Base-by-base conservation (phyloP, 805 yeast genomes). In the Debaryomyces prosopidis region DNA sequence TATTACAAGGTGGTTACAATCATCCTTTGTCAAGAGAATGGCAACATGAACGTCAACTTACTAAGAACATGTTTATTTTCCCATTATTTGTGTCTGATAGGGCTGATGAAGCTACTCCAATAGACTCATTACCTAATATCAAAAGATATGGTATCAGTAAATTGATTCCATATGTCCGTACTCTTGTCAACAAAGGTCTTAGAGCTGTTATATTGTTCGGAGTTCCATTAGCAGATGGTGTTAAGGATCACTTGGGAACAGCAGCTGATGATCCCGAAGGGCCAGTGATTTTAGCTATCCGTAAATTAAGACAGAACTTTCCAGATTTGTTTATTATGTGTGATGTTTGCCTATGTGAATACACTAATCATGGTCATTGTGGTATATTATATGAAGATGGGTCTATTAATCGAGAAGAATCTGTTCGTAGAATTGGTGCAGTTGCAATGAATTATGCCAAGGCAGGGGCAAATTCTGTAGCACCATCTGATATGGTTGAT, bases 401-500 rank as follows among this genome's bases (percentile, higher is more conserved):
- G 6, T 61, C 87, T 8, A 80, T 94, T 57, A 85, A 87, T 62
- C 78, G 96, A 44, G 87, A 82, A 44, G 63, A 68, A 43, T 81
- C 92, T 11, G 96, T 87, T 9, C 76, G 82, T 53, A 79, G 99
- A 63, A 77, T 94, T 39, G 97, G 96, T 2, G 91, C 92, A 3
- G 97, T 94, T 17, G 96, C 98, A 1, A 95, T 87, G 7, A 90
- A 89, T 64, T 94, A 94, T 62, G 98, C 97, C 27, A 80, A 77
- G 56, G 98, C 98, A 1, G 99, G 99, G 44, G 97, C 97, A 2
- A 79, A 94, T 62, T 86, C 89, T 46, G 96, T 94, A 27, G 97
- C 98, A 2, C 99, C 99, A 10, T 85, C 95, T 12, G 99, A 94
- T 63, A 94, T 94, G 98, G 84, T 91, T 59, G 99, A 94, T 66